Evolutionary conservation across 805 yeast species (phyloP), one percentile per base, ranked within the genome.

Genomic region (Priceomyces melissophilus): DNA sequence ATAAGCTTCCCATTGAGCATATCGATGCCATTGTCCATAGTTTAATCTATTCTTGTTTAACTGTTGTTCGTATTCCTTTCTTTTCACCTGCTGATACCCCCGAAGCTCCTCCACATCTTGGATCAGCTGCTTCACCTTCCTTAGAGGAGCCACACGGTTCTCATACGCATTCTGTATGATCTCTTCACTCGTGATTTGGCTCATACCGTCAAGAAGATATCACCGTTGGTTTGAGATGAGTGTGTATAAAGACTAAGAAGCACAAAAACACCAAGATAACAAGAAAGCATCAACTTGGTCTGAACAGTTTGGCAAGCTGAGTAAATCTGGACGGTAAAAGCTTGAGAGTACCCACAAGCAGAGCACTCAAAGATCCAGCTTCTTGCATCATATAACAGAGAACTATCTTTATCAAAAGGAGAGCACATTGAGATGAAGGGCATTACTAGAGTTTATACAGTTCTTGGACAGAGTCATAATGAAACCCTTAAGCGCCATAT

Each of bases 51-150:
- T 91, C 49, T 93, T 75, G 50, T 93, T 79, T 39, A 93, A 64
- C n/a, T 90, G 95, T 49, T 82, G 82, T 62, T 93, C 98, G 57
- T 71, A 91, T 49, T 87, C 96, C 27, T 76, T 74, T 45, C 99
- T 68, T 50, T 85, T 87, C 17, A 89, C 68, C 17, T 84, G 73
- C 57, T 88, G 96, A 43, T 65, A 74, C 48, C 87, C 91, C 35
- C 75, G 71, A 12, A 87, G 72, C 63, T 91, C 98, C 49, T 88
- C 96, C 6, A 84, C 57, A 60, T 91, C 97, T 13, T 66, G 69
- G 15, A 69, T 65, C n/a, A 65, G 49, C 39, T 66, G 69, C 27
- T 48, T 47, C 8, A 71, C 69, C 32, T 54, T 46, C 25, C 52
- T 61, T 32, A 60, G 43, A 15, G 52, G 48, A 10, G 53, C 42